These are phyloP conservation scores for Petunia secreta DNA, from an alignment of 257 asterid species.

Conservation along the genomic window DNA sequence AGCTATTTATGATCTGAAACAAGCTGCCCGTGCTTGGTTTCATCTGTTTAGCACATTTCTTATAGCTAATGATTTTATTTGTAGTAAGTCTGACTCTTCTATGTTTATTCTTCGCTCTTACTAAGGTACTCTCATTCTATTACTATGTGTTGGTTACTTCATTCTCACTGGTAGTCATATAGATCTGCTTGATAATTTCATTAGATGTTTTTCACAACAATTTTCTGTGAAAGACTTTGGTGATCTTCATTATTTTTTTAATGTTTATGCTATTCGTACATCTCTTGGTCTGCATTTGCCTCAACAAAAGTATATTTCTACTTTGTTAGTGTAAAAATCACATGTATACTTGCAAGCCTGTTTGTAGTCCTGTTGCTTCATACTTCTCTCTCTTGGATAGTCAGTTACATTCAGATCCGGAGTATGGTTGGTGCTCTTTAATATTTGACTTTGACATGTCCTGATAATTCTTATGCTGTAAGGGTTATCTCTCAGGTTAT, in stretches of 20 bases:
- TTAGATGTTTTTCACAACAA: neutral
- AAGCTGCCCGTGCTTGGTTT: neutral
- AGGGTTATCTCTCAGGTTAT: too few relatives aligned
- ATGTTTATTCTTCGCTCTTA: neutral
- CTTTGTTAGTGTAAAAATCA: neutral
- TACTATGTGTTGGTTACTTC: neutral
- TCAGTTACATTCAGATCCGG: neutral
- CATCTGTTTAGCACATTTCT: too few relatives aligned
- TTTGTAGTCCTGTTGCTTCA: neutral
- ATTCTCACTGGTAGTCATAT: neutral
- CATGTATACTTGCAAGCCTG: neutral
- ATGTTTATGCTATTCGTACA: neutral
- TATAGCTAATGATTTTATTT: too few relatives aligned
- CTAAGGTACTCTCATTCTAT: neutral
- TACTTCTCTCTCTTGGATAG: neutral
- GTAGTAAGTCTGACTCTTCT: neutral
- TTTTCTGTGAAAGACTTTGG: neutral
- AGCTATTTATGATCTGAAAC: slow-evolving; percentile 8
- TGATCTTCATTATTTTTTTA: too few relatives aligned
- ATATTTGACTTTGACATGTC: neutral
- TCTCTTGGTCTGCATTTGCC: neutral
- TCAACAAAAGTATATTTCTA: neutral
- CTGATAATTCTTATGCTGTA: too few relatives aligned
- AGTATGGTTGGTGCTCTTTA: neutral
- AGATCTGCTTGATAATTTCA: neutral